A percentile compares a stretch with the other conserved stretches of the same genome.
These are phyloP conservation scores for Kodamaea laetipori DNA, from an alignment of 805 yeast genomes.

Conservation along the genomic window DNA sequence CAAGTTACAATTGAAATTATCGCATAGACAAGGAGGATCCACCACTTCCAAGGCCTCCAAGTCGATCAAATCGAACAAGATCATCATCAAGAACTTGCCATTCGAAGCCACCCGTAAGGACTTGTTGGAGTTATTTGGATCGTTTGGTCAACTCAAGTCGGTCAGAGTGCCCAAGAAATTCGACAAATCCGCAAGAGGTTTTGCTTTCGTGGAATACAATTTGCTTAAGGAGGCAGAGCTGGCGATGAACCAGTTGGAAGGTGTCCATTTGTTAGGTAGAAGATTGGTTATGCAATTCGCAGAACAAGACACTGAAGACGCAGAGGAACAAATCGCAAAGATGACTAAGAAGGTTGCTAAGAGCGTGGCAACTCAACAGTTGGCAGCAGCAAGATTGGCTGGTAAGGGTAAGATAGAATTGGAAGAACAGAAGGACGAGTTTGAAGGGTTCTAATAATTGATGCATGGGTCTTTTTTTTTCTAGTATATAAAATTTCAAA, in stretches of 20 bases:
- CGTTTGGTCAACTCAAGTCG: conserved; percentile 92
- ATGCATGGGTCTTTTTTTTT: background rate
- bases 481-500: background rate
- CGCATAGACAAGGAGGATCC: conserved; percentile 66
- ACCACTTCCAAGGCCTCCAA: conserved; percentile 23
- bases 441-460: conserved; percentile 24
- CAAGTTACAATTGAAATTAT: conserved; percentile 81
- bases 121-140: conserved; percentile 86
- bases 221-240: conserved; percentile 85
- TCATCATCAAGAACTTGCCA: conserved; percentile 94
- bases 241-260: conserved; percentile 91
- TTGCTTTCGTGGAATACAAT: conserved; percentile 93
- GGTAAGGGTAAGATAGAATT: conserved; percentile 76
- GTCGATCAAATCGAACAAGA: conserved; percentile 61
- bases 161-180: conserved; percentile 96
- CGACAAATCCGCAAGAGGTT: conserved; percentile 93
- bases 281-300: conserved; percentile 93
- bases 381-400: conserved; percentile 65
- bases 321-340: conserved; percentile 85
- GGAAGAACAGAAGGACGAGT: conserved; percentile 50
- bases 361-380: conserved; percentile 76
- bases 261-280: conserved; percentile 96
- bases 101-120: conserved; percentile 94
- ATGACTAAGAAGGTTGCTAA: conserved; percentile 84
- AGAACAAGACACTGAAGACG: conserved; percentile 75